Percentiles rank a stretch among this genome's conserved stretches.
Evolutionary conservation across 2,329 filamentous ascomycete species (phyloP).

Genomic region (Aplosporella prunicola): DNA sequence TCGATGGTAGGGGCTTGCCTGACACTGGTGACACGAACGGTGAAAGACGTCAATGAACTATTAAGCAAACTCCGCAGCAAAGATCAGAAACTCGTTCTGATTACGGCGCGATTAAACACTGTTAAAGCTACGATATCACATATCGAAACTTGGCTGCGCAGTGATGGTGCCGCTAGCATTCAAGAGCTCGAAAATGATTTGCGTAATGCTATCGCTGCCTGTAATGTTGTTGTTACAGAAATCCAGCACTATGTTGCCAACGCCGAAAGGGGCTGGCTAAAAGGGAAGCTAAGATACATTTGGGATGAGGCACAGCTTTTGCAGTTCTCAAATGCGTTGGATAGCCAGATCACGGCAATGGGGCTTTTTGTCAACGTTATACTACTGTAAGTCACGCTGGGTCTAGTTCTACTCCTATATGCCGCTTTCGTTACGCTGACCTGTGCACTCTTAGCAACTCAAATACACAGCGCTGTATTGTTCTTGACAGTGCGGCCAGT

Average conservation of each 20-base stretch:
- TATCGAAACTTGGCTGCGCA: background rate
- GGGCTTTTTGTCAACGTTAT: conserved; percentile 1
- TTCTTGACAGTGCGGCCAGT: background rate
- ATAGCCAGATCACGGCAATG: background rate
- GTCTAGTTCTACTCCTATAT: background rate
- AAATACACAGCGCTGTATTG: background rate
- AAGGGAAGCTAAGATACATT: background rate
- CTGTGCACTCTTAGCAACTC: background rate
- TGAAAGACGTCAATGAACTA: background rate
- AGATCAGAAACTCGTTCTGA: conserved; percentile 1
- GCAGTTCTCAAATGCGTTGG: background rate
- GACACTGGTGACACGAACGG: background rate
- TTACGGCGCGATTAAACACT: background rate
- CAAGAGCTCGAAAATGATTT: background rate
- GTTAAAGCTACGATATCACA: background rate
- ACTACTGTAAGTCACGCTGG: conserved; percentile 1
- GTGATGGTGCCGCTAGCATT: background rate
- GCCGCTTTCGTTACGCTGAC: background rate
- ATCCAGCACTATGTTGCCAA: background rate
- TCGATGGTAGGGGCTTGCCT: background rate
- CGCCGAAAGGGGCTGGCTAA: background rate
- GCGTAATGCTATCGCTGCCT: background rate
- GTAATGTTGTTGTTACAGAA: background rate
- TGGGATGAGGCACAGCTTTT: background rate
- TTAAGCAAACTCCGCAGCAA: background rate